A percentile compares a stretch with the other conserved stretches of the same genome.
phyloP scores from a whole-genome alignment of 164 flowering plant genomes.

The Kingdonia uniflora region DNA sequence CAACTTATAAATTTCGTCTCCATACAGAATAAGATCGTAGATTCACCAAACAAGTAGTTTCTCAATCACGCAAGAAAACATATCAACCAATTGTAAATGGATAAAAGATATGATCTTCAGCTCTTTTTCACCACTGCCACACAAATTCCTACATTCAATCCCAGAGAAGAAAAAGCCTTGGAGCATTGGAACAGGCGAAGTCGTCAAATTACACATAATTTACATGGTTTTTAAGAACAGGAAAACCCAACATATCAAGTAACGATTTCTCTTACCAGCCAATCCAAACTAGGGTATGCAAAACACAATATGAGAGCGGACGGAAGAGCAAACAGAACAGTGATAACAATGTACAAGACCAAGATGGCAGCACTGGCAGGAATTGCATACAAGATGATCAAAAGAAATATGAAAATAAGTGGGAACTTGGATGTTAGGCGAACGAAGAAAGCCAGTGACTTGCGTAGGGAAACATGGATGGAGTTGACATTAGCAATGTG shows the following conservation, averaged over 20 bases:
- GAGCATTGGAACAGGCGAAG: background rate
- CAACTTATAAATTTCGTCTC: too few relatives aligned
- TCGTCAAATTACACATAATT: background rate
- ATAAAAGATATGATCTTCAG: too few relatives aligned
- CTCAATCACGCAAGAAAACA: too few relatives aligned
- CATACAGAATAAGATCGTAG: too few relatives aligned
- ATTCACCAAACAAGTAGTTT: too few relatives aligned
- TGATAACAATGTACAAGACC: conserved; percentile 64
- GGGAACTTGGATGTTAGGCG: conserved; percentile 85
- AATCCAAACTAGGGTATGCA: conserved; percentile 87
- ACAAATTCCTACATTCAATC: background rate
- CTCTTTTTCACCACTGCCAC: too few relatives aligned
- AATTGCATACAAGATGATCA: conserved; percentile 59
- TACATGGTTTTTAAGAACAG: background rate
- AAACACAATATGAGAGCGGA: conserved; percentile 82
- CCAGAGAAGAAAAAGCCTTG: background rate
- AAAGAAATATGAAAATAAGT: conserved; percentile 58
- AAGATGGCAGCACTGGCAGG: conserved; percentile 83
- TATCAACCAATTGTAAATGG: too few relatives aligned
- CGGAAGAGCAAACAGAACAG: conserved; percentile 85
- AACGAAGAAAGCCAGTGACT: conserved; percentile 59
- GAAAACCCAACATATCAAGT: conserved; percentile 26
- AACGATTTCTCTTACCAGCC: conserved; percentile 85
- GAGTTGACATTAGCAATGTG: conserved; percentile 8
- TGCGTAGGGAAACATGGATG: conserved; percentile 39